These are phyloP conservation scores for Phlebiopsis flavidoalba DNA, from an alignment of 768 basidiomycete genomes.

Conservation along the genomic window DNA sequence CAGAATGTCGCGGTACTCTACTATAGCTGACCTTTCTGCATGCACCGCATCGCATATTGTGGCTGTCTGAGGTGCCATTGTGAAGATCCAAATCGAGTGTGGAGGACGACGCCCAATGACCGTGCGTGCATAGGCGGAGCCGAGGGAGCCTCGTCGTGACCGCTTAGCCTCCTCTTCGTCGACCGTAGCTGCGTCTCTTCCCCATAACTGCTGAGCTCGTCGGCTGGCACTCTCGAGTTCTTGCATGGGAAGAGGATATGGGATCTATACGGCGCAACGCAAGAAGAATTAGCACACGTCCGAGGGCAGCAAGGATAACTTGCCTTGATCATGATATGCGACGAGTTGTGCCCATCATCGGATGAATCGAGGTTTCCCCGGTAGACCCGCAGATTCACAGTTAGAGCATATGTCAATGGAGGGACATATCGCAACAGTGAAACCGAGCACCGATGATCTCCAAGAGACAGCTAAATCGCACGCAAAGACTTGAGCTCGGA, in stretches of 20 bases:
- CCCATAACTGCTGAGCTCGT: constrained; percentile 73
- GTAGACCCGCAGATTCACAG: constrained; percentile 82
- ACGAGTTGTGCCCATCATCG: constrained; percentile 74
- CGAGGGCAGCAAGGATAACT: background rate
- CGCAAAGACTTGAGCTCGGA: background rate
- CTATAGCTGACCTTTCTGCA: constrained; percentile 49
- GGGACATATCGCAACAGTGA: constrained; percentile 87
- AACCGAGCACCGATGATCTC: constrained; percentile 92
- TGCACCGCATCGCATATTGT: constrained; percentile 55
- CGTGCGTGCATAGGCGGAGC: constrained; percentile 62
- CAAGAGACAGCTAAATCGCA: constrained; percentile 56
- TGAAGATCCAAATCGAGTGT: background rate
- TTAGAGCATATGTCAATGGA: constrained; percentile 82
- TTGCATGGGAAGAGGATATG: constrained; percentile 68
- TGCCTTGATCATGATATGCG: constrained; percentile 95
- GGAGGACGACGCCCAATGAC: constrained; percentile 34
- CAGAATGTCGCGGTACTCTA: background rate
- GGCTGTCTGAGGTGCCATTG: constrained; percentile 35
- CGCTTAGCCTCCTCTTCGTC: constrained; percentile 27
- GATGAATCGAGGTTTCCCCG: constrained; percentile 75
- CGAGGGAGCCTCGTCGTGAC: constrained; percentile 52
- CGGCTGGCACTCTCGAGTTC: constrained; percentile 76
- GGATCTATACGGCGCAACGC: constrained; percentile 52
- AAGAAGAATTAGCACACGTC: too few species aligned
- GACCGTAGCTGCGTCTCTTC: constrained; percentile 62